phyloP scores from a whole-genome alignment of 2,329 filamentous ascomycete genomes.

The Fusarium siculi region DNA sequence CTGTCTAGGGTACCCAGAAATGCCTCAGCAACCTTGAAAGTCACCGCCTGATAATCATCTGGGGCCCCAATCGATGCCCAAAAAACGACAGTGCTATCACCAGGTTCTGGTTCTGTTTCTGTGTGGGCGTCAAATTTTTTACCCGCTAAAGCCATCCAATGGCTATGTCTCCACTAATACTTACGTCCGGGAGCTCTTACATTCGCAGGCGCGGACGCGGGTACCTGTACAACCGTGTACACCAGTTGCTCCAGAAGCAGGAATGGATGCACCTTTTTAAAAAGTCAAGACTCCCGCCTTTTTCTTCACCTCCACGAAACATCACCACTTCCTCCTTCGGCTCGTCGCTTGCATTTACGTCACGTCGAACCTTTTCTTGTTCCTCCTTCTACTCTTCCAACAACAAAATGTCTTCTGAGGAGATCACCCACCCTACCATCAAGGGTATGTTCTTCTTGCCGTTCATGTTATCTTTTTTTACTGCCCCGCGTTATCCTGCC shows the following conservation, averaged over 20 bases:
- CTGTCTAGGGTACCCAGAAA: conserved; percentile 10
- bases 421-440: conserved; percentile 81
- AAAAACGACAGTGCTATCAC: conserved; percentile 33
- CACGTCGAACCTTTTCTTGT: conserved; percentile 3
- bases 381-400: conserved; percentile 16
- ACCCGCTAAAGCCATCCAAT: conserved; percentile 31
- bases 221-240: conserved; percentile 10
- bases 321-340: conserved; percentile 19
- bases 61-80: conserved; percentile 34
- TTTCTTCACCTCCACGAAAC: conserved; percentile 30
- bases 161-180: conserved; percentile 13
- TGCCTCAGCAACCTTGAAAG: conserved; percentile 3
- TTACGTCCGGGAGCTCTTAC: conserved; percentile 17
- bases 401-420: conserved; percentile 65
- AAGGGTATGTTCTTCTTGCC: conserved; percentile 63
- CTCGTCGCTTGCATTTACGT: conserved; percentile 28
- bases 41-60: conserved; percentile 29
- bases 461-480: background rate
- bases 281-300: conserved; percentile 38
- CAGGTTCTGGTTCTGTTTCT: conserved; percentile 32
- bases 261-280: conserved; percentile 22
- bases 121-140: conserved; percentile 41
- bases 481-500: conserved; percentile 38
- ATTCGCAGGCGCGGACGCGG: conserved; percentile 15
- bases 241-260: background rate